Evolutionary conservation across 768 basidiomycete species (phyloP).

Genomic region (Hypholoma fasciculare): DNA sequence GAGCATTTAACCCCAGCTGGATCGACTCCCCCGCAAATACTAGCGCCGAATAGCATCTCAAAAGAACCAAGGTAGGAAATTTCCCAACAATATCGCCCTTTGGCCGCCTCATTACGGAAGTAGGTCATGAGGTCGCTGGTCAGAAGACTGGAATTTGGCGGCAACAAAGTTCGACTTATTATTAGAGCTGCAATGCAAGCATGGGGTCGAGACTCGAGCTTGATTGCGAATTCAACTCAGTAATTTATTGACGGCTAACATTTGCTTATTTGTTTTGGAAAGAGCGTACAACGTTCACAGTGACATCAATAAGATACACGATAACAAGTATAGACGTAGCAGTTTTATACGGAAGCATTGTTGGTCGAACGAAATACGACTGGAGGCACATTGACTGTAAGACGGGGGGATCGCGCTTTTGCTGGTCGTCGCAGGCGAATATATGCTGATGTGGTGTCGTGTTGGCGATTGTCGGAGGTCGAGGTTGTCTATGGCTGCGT

Average conservation of each 20-base stretch:
- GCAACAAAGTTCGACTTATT: no score
- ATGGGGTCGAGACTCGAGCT: no score
- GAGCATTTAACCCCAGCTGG: not conserved
- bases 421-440: no score
- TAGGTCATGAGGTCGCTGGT: not conserved
- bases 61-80: not conserved
- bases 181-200: no score
- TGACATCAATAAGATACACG: conserved; percentile 11
- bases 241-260: no score
- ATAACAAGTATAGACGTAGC: conserved; percentile 14
- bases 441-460: no score
- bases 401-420: not conserved
- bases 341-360: conserved; percentile 6
- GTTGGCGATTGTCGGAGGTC: not conserved
- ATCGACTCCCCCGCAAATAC: not conserved
- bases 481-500: not conserved
- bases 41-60: no score
- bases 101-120: not conserved
- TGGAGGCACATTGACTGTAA: not conserved
- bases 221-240: no score
- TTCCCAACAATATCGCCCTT: not conserved
- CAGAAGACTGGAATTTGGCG: no score
- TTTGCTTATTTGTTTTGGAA: no score
- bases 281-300: no score
- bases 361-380: conserved; percentile 13